Evolutionary conservation across 1,139 yeast genomes (phyloP).

Genomic region (Hemisphaericaspora lyxosophila): DNA sequence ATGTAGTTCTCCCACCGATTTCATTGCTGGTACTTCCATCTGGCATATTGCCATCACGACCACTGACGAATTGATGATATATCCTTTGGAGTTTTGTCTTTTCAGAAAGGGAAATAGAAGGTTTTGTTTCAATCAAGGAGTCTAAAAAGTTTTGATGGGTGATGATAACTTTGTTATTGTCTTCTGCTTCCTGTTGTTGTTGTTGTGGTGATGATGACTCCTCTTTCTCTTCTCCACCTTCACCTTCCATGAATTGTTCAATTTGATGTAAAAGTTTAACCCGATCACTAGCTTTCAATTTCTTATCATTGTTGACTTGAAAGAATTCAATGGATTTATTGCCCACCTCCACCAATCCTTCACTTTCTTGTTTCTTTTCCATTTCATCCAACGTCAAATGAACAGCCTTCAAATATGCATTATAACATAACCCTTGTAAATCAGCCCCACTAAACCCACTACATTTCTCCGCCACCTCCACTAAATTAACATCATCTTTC

Average conservation of each 20-base stretch:
- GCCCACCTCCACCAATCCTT: constrained; percentile 15
- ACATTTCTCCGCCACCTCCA: constrained; percentile 57
- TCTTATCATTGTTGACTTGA: constrained; percentile 31
- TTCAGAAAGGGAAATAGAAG: constrained; percentile 80
- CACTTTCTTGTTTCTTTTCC: constrained; percentile 30
- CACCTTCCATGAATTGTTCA: constrained; percentile 32
- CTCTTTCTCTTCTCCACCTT: constrained; percentile 10
- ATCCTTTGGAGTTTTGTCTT: constrained; percentile 59
- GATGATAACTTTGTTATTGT: constrained; percentile 34
- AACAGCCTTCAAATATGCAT: constrained; percentile 88
- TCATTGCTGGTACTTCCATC: constrained; percentile 80
- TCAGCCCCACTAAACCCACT: constrained; percentile 94
- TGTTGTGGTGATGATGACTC: constrained; percentile 7
- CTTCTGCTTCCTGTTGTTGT: constrained; percentile 9
- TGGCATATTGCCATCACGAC: constrained; percentile 87
- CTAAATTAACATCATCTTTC: constrained; percentile 51
- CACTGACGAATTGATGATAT: constrained; percentile 72
- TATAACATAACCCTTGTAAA: constrained; percentile 87
- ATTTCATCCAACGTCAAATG: constrained; percentile 62
- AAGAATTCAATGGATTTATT: constrained; percentile 32
- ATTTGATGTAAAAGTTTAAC: constrained; percentile 46
- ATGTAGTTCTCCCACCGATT: constrained; percentile 80
- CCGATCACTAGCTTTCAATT: constrained; percentile 45
- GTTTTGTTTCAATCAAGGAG: constrained; percentile 75
- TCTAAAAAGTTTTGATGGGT: constrained; percentile 55